Base-by-base conservation (phyloP, 495 filamentous ascomycete species). In the Xylaria bambusicola region DNA sequence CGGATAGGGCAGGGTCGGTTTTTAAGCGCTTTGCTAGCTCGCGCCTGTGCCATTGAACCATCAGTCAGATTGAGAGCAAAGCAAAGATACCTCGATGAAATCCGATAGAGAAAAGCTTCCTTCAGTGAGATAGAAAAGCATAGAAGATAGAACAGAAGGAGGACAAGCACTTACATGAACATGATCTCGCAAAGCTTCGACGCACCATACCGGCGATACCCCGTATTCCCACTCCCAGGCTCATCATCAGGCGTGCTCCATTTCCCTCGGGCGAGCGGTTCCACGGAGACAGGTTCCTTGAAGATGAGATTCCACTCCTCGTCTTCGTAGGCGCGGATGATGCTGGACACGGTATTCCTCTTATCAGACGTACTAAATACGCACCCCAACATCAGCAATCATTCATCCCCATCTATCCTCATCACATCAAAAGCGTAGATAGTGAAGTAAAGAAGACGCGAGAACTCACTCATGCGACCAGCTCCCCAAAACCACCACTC, bases 401-500 rank as follows among this genome's bases (percentile, higher is more conserved):
- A n/a, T n/a, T n/a, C n/a, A n/a, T n/a, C n/a, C n/a, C n/a, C n/a
- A 42, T 13, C 27, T 42, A 1, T 33, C 15, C 10, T 33, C 0
- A 5, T 7, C 17, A 17, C 9, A 17, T 35, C 9, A 9, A 18
- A 21, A 8, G 1, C 0, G 12, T 17, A 12, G 26, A 0, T 5
- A 38, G 15, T 15, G 8, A 38, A 3, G 36, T 10, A 26, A 47
- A 8, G 23, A 8, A 10, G 26, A 33, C 9, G 5, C 20, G 10
- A 8, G 9, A 2, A 24, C 70, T 64, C 62, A 73, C 66, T 77
- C 73, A 53, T 82, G 77, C 0, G 73, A 62, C 62, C 72, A 75
- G 53, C 76, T 79, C 5, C 73, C 67, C 21, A 82, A 41, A 7
- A 81, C 63, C 2, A 80, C 67, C 24, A 82, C 71, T 0, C 78